A percentile compares a stretch with the other conserved stretches of the same genome.
phyloP scores from a whole-genome alignment of 495 filamentous ascomycete species.

The Glarea lozoyensis region DNA sequence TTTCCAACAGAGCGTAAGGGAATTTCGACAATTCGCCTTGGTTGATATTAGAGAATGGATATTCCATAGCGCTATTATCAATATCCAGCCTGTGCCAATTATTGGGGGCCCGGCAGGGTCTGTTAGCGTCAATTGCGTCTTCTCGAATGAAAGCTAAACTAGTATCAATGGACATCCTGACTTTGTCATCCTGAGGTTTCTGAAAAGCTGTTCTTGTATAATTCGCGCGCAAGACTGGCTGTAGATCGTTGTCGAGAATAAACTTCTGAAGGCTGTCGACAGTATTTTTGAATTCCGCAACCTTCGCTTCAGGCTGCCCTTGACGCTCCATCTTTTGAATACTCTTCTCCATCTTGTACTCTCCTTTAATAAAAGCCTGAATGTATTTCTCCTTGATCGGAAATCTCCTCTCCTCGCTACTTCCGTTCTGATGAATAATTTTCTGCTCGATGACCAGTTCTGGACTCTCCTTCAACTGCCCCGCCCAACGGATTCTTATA shows the following conservation, averaged over 20 bases:
- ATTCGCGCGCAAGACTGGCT: slow-evolving; percentile 83
- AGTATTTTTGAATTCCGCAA: slow-evolving; percentile 59
- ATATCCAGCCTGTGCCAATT: slow-evolving; percentile 91
- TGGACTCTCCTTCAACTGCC: slow-evolving; percentile 66
- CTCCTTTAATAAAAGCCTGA: slow-evolving; percentile 73
- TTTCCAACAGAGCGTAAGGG: slow-evolving; percentile 84
- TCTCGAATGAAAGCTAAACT: slow-evolving; percentile 88
- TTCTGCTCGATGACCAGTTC: slow-evolving; percentile 86
- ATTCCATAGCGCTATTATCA: slow-evolving; percentile 71
- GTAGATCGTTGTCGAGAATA: slow-evolving; percentile 64
- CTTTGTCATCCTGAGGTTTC: slow-evolving; percentile 83
- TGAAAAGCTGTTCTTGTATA: slow-evolving; percentile 95
- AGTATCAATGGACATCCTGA: slow-evolving; percentile 88
- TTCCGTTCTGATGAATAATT: slow-evolving; percentile 62
- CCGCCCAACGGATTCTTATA: slow-evolving; percentile 84
- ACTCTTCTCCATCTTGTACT: slow-evolving; percentile 88
- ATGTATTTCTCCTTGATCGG: slow-evolving; percentile 90
- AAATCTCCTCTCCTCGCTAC: slow-evolving; percentile 68
- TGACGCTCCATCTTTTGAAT: slow-evolving; percentile 72
- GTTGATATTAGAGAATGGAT: slow-evolving; percentile 74
- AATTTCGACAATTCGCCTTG: slow-evolving; percentile 91
- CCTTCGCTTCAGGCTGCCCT: slow-evolving; percentile 48
- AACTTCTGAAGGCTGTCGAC: slow-evolving; percentile 74
- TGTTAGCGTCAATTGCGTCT: slow-evolving; percentile 71
- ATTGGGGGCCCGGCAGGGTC: slow-evolving; percentile 78